Conservation (phyloP, 2,329 filamentous ascomycete species). For the Trichoderma sp. region DNA sequence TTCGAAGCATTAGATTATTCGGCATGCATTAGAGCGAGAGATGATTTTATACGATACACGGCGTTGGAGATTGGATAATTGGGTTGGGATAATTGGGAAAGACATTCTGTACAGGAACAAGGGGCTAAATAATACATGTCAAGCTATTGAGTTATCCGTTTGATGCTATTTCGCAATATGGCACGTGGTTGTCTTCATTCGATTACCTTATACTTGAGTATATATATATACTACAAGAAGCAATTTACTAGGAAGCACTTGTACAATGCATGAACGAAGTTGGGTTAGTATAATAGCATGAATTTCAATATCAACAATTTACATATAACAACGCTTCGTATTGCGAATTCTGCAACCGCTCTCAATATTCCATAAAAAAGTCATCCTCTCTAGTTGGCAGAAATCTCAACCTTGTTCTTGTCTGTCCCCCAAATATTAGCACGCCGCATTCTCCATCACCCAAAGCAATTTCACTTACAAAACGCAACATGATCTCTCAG, state of each 20-base stretch:
- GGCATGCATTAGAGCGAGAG: slow-evolving; percentile 5
- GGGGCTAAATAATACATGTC: neutral
- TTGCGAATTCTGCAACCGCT: neutral
- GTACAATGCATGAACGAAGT: neutral
- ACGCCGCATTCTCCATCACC: neutral
- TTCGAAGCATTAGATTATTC: slow-evolving; percentile 6
- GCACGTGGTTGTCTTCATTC: neutral
- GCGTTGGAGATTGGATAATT: slow-evolving; percentile 18
- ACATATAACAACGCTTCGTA: neutral
- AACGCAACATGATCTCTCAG: slow-evolving; percentile 63
- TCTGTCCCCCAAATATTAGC: slow-evolving; percentile 33
- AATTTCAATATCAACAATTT: neutral
- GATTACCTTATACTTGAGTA: neutral
- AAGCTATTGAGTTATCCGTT: neutral
- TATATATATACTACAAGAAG: neutral
- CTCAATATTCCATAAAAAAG: neutral
- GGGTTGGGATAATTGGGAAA: neutral
- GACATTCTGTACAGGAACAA: neutral
- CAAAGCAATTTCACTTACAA: slow-evolving; percentile 47
- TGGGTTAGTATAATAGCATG: neutral
- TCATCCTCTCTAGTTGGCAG: slow-evolving; percentile 20
- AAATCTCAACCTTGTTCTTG: slow-evolving; percentile 41
- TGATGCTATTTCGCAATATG: neutral
- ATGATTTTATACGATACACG: neutral
- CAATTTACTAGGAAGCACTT: neutral